Evolutionary conservation across 2,329 filamentous ascomycete genomes (phyloP), one percentile per base, ranked within the genome.

Genomic region (Dothidotthia symphoricarpi): DNA sequence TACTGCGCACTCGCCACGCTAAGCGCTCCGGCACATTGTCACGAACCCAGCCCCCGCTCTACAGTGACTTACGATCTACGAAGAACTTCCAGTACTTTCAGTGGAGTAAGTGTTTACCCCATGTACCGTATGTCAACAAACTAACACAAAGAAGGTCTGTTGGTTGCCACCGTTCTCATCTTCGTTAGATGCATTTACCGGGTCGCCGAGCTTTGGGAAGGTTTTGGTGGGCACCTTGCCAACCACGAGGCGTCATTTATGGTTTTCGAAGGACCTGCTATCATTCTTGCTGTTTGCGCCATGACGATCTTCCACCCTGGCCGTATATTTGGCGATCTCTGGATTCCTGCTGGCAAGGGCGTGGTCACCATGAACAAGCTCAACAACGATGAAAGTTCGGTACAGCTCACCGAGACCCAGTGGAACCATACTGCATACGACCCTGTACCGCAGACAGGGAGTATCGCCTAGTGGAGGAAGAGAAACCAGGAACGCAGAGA

Each of bases 241-340:
- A 73, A 75, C 46, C 49, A 75, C 27, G 66, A 77, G 49, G 47
- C 59, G 10, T 64, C 65, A 11, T 75, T 76, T 49, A 71, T 77
- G 67, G 61, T 72, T n/a, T 59, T 77, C 4, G 75, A 77, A 43
- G 74, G 74, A 2, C 68, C 70, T 2, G 71, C 77, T 68, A 72
- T 79, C 34, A 63, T 63, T 2, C 51, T 74, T 24, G 72, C 75
- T 0, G 62, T 66, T n/a, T 41, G 69, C 6, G 55, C 57, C 6
- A 49, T 76, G 55, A 75, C 72, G 3, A 45, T 57, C 0, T 66
- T 72, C 17, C 74, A 76, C 48, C 75, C 75, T 0, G 59, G 51
- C 5, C 51, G 50, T 24, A 47, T 59, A 7, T 61, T 61, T 37
- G 50, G 44, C 10, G 30, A 53, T 17, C 41, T 57, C 7, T 61